Base-by-base conservation (phyloP, 805 yeast species). In the Starmera caribaea region DNA sequence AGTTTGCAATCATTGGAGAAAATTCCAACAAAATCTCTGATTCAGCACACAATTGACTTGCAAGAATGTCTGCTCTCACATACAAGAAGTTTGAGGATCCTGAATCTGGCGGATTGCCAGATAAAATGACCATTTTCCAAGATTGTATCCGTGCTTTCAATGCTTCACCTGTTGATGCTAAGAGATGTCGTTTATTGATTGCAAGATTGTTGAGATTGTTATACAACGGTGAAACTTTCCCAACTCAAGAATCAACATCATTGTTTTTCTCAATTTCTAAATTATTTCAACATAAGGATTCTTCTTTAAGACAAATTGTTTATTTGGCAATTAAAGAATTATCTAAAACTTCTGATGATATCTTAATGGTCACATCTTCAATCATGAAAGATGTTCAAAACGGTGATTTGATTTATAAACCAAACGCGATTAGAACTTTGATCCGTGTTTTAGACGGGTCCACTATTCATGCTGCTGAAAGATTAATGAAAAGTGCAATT, bases 361-460 rank as follows among this genome's bases (percentile, higher is more conserved):
- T 88, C 41, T 74, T 92, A 61, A 92, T 92, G 97, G 97, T 90
- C 24, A 92, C 98, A 24, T 86, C 96, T 3, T 88, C 96, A 24
- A 89, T 92, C 57, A 92, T 92, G 97, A 89, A 89, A 65, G 98
- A 92, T 65, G 86, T 92, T 40, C 97, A 94, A 65, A 81, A 79
- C 48, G 90, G 90, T 41, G 94, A 86, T 43, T 68, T 76, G 47
- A 68, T 87, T 45, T 88, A 82, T 63, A 87, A 88, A 57, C 96
- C 98, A 41, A 83, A 92, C 58, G 97, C 98, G 17, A 82, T 92
- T 46, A 79, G 98, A 61, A 83, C 97, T 0, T 72, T 92, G 53
- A 78, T 89, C 16, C 76, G 95, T 48, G 95, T 92, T 30, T 71
- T 92, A 55, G 98, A 92, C 59, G 83, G 80, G 16, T 72, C 87